Conservation (phyloP, 495 filamentous ascomycete genomes). For the Apodospora peruviana region DNA sequence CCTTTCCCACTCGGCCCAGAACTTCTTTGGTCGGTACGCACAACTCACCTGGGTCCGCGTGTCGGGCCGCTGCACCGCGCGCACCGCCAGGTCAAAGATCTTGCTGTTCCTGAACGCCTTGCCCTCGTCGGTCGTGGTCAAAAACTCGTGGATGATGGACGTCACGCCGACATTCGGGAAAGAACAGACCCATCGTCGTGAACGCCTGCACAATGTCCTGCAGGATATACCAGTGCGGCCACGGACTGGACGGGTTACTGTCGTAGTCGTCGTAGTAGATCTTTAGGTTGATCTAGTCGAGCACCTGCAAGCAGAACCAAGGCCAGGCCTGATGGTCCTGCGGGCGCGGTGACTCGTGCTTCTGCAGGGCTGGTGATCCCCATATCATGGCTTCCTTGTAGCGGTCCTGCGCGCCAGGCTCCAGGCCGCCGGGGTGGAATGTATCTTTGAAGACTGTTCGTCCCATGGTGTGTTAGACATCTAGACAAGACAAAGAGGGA, state of each 20-base stretch:
- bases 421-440: conserved; percentile 40
- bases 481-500: not conserved
- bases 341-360: conserved; percentile 11
- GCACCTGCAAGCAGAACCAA: conserved; percentile 26
- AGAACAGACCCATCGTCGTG: conserved; percentile 37
- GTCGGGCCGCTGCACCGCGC: conserved; percentile 28
- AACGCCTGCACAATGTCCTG: conserved; percentile 36
- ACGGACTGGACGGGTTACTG: conserved; percentile 10
- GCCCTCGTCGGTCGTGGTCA: conserved; percentile 22
- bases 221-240: conserved; percentile 36
- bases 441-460: conserved; percentile 33
- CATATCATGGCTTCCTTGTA: conserved; percentile 30
- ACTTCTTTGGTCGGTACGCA: conserved; percentile 24
- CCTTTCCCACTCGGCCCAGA: conserved; percentile 34
- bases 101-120: conserved; percentile 26
- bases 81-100: conserved; percentile 32
- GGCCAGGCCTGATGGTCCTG: conserved; percentile 19
- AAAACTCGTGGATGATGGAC: conserved; percentile 22
- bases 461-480: not conserved
- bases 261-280: conserved; percentile 23
- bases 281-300: conserved; percentile 31
- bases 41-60: conserved; percentile 28
- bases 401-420: conserved; percentile 29
- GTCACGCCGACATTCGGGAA: conserved; percentile 24
- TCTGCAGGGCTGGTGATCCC: too few species aligned